Conservation (phyloP, 179 eudicot species). For the Amaranthus tricolor region DNA sequence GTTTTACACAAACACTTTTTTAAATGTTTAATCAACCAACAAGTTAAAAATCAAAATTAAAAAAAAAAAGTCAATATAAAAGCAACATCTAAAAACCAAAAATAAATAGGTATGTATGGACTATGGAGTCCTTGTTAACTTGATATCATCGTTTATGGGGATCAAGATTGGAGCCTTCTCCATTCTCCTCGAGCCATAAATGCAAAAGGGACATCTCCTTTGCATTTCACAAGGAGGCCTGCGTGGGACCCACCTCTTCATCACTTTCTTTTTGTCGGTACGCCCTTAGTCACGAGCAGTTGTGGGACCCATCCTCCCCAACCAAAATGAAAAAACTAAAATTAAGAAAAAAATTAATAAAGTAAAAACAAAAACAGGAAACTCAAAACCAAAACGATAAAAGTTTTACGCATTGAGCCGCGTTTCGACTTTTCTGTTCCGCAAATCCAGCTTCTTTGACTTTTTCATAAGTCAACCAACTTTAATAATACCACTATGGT, state of each 20-base stretch:
- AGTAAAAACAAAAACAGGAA: not conserved
- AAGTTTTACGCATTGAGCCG: slow-evolving; percentile 17
- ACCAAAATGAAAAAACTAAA: not conserved
- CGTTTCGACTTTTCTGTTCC: slow-evolving; percentile 21
- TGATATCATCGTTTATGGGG: not conserved
- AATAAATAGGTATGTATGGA: too few relatives aligned
- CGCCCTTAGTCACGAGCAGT: slow-evolving; percentile 32
- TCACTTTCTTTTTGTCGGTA: slow-evolving; percentile 39
- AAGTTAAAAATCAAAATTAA: too few relatives aligned
- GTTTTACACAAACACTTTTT: too few relatives aligned
- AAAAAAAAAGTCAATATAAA: too few relatives aligned
- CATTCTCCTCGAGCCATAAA: not conserved
- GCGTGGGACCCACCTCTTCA: slow-evolving; percentile 6
- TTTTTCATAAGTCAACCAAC: slow-evolving; percentile 35
- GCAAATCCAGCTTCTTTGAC: slow-evolving; percentile 34
- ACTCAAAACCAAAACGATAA: not conserved
- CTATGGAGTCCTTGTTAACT: too few relatives aligned
- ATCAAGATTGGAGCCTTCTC: not conserved
- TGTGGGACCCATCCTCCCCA: slow-evolving; percentile 9
- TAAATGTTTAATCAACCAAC: too few relatives aligned
- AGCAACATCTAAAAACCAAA: too few relatives aligned
- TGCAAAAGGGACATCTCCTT: not conserved
- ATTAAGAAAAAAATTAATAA: not conserved
- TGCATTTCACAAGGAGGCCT: not conserved
- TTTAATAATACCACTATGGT: not conserved